phyloP scores from a whole-genome alignment of 768 basidiomycete genomes.

The Hirschioporus abietinus region DNA sequence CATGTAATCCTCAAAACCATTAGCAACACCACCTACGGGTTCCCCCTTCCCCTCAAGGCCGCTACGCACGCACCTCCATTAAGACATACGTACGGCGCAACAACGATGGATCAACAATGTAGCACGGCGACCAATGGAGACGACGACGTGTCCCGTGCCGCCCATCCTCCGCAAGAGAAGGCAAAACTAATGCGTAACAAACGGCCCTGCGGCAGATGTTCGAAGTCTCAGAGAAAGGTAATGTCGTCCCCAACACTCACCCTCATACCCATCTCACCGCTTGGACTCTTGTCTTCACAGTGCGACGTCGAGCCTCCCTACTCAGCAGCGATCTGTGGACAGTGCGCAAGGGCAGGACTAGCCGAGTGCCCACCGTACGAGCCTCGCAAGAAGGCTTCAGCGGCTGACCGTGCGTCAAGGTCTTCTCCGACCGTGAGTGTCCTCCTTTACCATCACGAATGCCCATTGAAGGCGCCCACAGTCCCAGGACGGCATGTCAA shows the following conservation, averaged over 20 bases:
- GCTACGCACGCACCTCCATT: not conserved
- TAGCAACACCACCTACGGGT: not conserved
- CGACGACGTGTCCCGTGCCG: not conserved
- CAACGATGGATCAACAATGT: not conserved
- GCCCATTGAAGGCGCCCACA: not conserved
- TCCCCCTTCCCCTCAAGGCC: not conserved
- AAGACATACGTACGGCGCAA: not conserved
- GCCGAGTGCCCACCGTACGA: not conserved
- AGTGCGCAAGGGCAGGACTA: not conserved
- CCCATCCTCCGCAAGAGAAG: not conserved
- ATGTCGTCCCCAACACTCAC: not conserved
- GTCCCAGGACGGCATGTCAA: not conserved
- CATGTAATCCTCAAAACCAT: too few relatives aligned
- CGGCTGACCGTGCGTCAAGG: not conserved
- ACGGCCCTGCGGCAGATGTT: not conserved
- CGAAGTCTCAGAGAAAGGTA: not conserved
- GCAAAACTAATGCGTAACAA: not conserved
- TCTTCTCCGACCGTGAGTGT: not conserved
- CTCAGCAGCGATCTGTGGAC: not conserved
- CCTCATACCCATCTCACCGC: too few relatives aligned
- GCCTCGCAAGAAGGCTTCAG: not conserved
- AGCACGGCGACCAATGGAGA: not conserved
- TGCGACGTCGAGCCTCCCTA: not conserved
- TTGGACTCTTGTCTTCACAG: not conserved
- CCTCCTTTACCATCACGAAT: not conserved